Evolutionary conservation across 2,329 filamentous ascomycete genomes (phyloP), one percentile per base, ranked within the genome.

Genomic region (Aspergillus puulaauensis): DNA sequence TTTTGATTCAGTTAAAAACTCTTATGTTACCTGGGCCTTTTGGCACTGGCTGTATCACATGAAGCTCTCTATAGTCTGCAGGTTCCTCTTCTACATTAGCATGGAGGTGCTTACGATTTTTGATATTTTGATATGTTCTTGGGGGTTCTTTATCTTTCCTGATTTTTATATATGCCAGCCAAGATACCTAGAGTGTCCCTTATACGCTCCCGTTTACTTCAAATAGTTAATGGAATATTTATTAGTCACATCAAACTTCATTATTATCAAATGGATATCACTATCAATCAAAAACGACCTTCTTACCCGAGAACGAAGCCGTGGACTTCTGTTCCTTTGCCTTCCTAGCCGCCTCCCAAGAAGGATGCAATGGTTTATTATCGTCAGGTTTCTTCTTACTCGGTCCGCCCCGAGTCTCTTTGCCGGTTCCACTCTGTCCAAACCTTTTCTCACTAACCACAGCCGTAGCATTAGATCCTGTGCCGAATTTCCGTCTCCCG

Each of bases 301-400:
- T 87, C 77, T 83, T 87, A 24, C 85, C 85, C 55, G 78, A 68
- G 62, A 86, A 85, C n/a, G 77, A 70, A 44, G 77, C 79, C 23
- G 70, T 74, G 24, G 77, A 73, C 35, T 70, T 71, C 67, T 78
- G 78, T 59, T 78, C 74, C 74, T 88, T 88, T 14, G 82, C 80
- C 66, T 79, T 79, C 75, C 82, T 84, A 31, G 83, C 83, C 6
- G 86, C 86, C 70, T 83, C 81, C 86, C 86, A 88, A 54, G 83
- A 86, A 19, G 86, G 86, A 80, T 88, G 86, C 64, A 88, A 63
- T 6, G 81, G 73, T 9, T 83, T 83, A 43, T 75, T 72, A 57
- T 85, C 82, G 23, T 85, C 82, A 2, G 63, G 57, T 19, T 66
- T 62, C 27, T 50, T 64, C 35, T 61, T 54, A 46, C 44, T 54